Percentiles rank a stretch among this genome's conserved stretches.
Evolutionary conservation across 139 green algal genomes (phyloP).

Genomic region (Chara braunii): DNA sequence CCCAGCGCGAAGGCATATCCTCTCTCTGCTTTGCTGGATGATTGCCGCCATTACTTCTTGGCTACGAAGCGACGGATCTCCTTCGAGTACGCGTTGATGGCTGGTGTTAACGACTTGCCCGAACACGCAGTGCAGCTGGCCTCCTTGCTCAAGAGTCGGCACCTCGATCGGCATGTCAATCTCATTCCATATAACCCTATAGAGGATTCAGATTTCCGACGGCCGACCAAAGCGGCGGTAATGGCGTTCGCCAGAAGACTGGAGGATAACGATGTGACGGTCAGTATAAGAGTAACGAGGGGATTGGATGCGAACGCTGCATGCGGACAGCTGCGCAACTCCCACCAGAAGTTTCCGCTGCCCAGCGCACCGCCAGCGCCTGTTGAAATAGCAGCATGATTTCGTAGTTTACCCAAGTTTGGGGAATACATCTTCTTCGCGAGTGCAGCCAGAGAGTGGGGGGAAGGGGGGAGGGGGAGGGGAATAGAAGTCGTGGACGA

Average conservation of each 20-base stretch:
- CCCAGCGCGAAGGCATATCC: slow-evolving; percentile 67
- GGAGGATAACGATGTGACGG: slow-evolving; percentile 43
- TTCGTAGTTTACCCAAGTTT: too few species aligned
- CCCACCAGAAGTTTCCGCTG: slow-evolving; percentile 76
- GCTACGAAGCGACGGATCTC: slow-evolving; percentile 74
- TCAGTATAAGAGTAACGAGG: slow-evolving; percentile 34
- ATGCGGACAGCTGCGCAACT: slow-evolving; percentile 92
- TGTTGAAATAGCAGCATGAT: too few species aligned
- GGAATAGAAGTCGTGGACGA: too few species aligned
- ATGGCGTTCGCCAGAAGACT: slow-evolving; percentile 59
- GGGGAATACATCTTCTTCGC: too few species aligned
- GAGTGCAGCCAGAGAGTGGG: too few species aligned
- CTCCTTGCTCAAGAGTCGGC: slow-evolving; percentile 58
- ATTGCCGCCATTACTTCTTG: slow-evolving; percentile 66
- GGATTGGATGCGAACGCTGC: slow-evolving; percentile 85
- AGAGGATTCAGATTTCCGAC: slow-evolving; percentile 68
- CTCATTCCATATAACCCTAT: slow-evolving; percentile 94
- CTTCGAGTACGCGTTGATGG: slow-evolving; percentile 95
- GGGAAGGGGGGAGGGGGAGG: too few species aligned
- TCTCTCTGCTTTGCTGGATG: slow-evolving; percentile 65
- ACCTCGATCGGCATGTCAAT: slow-evolving; percentile 75
- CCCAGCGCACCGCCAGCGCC: too few species aligned
- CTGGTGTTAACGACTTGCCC: slow-evolving; percentile 46
- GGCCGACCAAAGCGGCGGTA: slow-evolving; percentile 50
- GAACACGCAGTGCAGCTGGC: slow-evolving; percentile 69